Evolutionary conservation across 306 rosid genomes (phyloP).

Genomic region (Hippophae rhamnoides): DNA sequence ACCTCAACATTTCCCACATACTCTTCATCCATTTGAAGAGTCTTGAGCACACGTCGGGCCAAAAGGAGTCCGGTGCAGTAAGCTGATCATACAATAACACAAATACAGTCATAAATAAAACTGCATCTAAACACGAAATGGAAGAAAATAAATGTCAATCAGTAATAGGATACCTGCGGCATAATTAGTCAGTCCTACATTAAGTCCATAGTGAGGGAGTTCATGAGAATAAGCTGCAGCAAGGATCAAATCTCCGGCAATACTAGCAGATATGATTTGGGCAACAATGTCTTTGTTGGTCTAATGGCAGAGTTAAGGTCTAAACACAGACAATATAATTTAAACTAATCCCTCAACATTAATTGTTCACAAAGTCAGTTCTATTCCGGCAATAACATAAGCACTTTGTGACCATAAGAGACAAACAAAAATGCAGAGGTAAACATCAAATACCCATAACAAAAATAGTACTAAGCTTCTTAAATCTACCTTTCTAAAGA

Average conservation of each 20-base stretch:
- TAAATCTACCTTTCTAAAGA: too few species aligned
- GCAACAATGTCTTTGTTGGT: conserved; percentile 75
- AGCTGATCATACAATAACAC: conserved; percentile 31
- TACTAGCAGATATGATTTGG: conserved; percentile 66
- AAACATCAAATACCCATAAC: too few species aligned
- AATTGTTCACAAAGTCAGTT: too few species aligned
- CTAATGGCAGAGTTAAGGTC: conserved; percentile 35
- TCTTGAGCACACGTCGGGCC: conserved; percentile 68
- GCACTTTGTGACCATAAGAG: too few species aligned
- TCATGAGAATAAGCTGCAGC: conserved; percentile 77
- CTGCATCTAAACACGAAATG: too few species aligned
- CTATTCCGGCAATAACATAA: too few species aligned
- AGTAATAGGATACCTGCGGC: conserved; percentile 53
- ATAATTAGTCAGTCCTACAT: conserved; percentile 88
- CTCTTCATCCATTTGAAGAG: conserved; percentile 69
- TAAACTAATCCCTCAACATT: too few species aligned
- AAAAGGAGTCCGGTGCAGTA: conserved; percentile 85
- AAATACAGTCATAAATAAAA: neutral
- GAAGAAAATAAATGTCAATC: too few species aligned
- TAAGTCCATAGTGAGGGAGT: conserved; percentile 60
- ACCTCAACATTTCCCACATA: conserved; percentile 93
- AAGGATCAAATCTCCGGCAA: conserved; percentile 71
- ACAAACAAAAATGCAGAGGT: too few species aligned
- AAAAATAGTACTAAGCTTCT: too few species aligned
- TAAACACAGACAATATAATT: neutral